These are phyloP conservation scores for Murraya paniculata DNA, from an alignment of 345 rosid genomes.

Conservation along the genomic window DNA sequence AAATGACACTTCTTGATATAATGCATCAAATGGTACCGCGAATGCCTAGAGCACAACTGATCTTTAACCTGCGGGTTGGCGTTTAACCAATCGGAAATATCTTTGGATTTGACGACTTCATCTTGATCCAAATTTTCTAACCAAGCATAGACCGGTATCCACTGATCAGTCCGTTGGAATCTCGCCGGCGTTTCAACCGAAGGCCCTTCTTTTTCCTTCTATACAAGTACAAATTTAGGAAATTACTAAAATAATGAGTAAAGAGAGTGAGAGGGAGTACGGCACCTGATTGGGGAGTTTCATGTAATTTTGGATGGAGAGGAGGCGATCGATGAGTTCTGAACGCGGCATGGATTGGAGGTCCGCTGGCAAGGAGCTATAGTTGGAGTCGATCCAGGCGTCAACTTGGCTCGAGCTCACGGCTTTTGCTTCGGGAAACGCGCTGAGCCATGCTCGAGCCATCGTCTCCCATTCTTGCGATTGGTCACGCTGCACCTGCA, in stretches of 20 bases:
- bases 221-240: background rate
- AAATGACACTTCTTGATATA: conserved; percentile 92
- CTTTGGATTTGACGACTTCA: conserved; percentile 82
- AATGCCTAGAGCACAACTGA: conserved; percentile 70
- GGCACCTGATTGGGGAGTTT: conserved; percentile 46
- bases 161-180: conserved; percentile 86
- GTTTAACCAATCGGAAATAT: conserved; percentile 78
- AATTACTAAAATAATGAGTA: background rate
- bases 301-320: conserved; percentile 76
- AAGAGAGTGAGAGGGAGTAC: background rate
- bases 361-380: conserved; percentile 55
- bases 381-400: conserved; percentile 83
- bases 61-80: conserved; percentile 65
- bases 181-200: conserved; percentile 64
- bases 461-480: conserved; percentile 88
- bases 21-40: conserved; percentile 91
- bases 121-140: conserved; percentile 72
- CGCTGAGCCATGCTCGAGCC: conserved; percentile 83
- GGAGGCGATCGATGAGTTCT: conserved; percentile 75
- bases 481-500: conserved; percentile 36
- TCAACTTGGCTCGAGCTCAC: conserved; percentile 68
- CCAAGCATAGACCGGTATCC: conserved; percentile 91
- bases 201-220: conserved; percentile 35
- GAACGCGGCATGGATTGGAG: conserved; percentile 77
- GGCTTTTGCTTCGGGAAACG: conserved; percentile 82